Conservation (phyloP, 208 protist species). For the Trichomonas vaginalis region DNA sequence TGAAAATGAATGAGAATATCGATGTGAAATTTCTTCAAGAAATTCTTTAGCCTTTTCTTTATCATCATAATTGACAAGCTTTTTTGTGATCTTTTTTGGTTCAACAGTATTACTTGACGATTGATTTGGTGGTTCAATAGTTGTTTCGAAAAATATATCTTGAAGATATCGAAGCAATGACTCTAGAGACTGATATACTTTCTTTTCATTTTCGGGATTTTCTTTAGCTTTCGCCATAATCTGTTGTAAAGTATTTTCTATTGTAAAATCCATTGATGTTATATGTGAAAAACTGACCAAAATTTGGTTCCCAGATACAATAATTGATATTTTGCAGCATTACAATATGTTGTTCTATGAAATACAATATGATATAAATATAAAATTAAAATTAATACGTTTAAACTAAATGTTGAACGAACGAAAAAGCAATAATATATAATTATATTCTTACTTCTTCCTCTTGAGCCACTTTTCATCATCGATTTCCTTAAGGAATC, state of each 20-base stretch:
- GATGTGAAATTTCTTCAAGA: not conserved
- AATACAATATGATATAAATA: no score
- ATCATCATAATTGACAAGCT: not conserved
- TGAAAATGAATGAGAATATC: not conserved
- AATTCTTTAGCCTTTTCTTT: not conserved
- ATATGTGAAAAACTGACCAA: no score
- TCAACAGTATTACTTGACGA: not conserved
- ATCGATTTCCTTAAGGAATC: not conserved
- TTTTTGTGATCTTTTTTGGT: not conserved
- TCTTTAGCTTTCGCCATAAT: not conserved
- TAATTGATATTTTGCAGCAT: no score
- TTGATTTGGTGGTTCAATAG: not conserved
- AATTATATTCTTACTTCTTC: no score
- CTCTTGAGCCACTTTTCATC: not conserved
- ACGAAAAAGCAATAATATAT: no score
- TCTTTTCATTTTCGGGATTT: not conserved
- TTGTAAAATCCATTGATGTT: not conserved
- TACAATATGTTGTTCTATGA: no score
- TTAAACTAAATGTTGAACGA: no score
- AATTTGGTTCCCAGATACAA: no score
- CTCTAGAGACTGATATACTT: not conserved
- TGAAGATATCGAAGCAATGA: not conserved
- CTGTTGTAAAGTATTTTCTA: not conserved
- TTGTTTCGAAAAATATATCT: not conserved
- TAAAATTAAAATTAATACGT: no score